These are phyloP conservation scores for Cyathus striatus DNA, from an alignment of 768 basidiomycete genomes.

Conservation along the genomic window DNA sequence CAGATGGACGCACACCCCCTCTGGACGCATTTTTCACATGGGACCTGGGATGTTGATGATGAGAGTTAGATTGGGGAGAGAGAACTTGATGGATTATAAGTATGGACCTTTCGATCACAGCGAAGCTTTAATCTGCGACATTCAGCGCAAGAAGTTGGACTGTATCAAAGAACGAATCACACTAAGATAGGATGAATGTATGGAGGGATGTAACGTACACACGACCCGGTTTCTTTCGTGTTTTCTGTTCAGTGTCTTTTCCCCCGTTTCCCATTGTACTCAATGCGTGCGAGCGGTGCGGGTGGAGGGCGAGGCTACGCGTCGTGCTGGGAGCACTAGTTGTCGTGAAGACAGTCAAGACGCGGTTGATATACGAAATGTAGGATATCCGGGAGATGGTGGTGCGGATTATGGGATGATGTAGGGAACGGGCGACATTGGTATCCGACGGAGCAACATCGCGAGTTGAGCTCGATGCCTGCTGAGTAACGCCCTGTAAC, in stretches of 20 bases:
- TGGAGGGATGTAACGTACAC: too few relatives aligned
- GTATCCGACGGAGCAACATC: too few relatives aligned
- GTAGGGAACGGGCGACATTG: too few relatives aligned
- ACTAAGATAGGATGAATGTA: conserved; percentile 3
- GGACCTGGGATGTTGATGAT: conserved; percentile 41
- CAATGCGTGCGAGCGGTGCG: too few relatives aligned
- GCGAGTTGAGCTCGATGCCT: too few relatives aligned
- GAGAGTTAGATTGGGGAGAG: conserved; percentile 2
- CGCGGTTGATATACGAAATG: too few relatives aligned
- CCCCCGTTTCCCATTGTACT: neutral
- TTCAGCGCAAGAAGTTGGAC: conserved; percentile 48
- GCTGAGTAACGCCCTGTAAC: too few relatives aligned
- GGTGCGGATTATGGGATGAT: too few relatives aligned
- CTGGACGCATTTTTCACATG: conserved; percentile 74
- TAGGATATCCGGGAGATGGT: too few relatives aligned
- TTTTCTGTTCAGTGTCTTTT: conserved; percentile 8
- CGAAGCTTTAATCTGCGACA: conserved; percentile 58
- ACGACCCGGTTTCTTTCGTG: conserved; percentile 42
- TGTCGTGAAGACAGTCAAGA: too few relatives aligned
- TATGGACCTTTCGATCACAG: conserved; percentile 57
- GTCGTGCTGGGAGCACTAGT: too few relatives aligned
- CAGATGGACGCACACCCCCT: conserved; percentile 73
- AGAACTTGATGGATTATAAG: neutral
- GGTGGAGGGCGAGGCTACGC: too few relatives aligned
- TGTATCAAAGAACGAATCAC: conserved; percentile 26